A percentile compares a stretch with the other conserved stretches of the same genome.
Evolutionary conservation across 192 early-diverging fungal species (phyloP).

Genomic region (Entomortierella lignicola): DNA sequence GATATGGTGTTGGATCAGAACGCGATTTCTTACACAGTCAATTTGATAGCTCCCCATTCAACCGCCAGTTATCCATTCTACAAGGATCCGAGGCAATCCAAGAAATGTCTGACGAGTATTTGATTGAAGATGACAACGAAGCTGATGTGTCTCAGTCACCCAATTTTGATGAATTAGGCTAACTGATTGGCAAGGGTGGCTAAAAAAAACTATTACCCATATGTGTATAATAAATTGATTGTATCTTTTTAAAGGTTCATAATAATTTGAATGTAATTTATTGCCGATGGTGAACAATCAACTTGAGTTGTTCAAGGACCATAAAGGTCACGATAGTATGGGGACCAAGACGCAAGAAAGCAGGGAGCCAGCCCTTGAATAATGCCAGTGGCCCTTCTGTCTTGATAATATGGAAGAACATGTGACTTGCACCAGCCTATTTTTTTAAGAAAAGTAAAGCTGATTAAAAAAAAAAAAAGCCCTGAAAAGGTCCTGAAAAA

Average conservation of each 20-base stretch:
- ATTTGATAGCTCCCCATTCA: constrained; percentile 2
- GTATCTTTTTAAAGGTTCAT: not conserved
- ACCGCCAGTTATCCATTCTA: constrained; percentile 1
- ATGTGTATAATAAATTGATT: not conserved
- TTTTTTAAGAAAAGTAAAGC: constrained; percentile 5
- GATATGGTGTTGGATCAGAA: not conserved
- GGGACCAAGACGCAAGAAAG: constrained; percentile 83
- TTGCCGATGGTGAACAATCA: constrained; percentile 38
- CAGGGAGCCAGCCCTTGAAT: constrained; percentile 89
- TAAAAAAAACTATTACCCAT: not conserved
- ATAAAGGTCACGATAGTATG: constrained; percentile 90
- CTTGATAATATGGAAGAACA: constrained; percentile 67
- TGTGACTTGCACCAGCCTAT: constrained; percentile 52
- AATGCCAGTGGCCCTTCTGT: constrained; percentile 75
- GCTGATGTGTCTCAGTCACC: not conserved
- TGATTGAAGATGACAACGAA: constrained; percentile 3
- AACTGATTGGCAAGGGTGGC: too few relatives aligned
- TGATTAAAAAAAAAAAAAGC: not conserved
- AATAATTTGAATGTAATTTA: not conserved
- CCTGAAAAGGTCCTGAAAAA: not conserved
- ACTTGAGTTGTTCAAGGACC: constrained; percentile 80
- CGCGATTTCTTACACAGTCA: constrained; percentile 4
- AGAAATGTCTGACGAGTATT: constrained; percentile 24
- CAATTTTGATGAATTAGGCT: not conserved
- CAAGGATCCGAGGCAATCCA: constrained; percentile 13